Evolutionary conservation across 2,329 filamentous ascomycete genomes (phyloP).

Genomic region (Xylaria sp.): DNA sequence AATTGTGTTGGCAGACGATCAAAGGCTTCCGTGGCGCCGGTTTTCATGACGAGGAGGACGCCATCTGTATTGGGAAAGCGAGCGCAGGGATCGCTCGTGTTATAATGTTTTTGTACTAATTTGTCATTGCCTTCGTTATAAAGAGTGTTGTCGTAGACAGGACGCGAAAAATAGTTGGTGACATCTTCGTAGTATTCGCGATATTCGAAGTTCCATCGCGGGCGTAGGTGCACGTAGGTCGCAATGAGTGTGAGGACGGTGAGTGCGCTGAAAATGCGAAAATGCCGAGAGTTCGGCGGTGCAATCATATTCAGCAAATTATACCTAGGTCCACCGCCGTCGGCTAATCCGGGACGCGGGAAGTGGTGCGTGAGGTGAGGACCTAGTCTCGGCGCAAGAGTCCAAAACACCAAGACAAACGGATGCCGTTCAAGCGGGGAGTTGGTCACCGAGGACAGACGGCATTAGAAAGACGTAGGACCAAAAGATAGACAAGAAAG

Average conservation of each 20-base stretch:
- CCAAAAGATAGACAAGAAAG: slow-evolving; percentile 18
- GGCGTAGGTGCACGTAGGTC: slow-evolving; percentile 36
- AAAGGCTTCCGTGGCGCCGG: slow-evolving; percentile 61
- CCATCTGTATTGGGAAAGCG: slow-evolving; percentile 51
- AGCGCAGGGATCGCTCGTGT: slow-evolving; percentile 47
- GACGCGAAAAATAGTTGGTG: slow-evolving; percentile 35
- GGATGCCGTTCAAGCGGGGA: background rate
- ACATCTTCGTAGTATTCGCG: slow-evolving; percentile 40
- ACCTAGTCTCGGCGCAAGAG: background rate
- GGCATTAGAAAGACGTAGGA: slow-evolving; percentile 20
- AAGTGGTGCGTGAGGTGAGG: background rate
- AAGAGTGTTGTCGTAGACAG: slow-evolving; percentile 48
- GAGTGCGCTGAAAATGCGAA: slow-evolving; percentile 38
- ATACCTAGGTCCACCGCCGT: background rate
- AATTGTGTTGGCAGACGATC: slow-evolving; percentile 62
- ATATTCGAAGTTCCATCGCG: slow-evolving; percentile 40
- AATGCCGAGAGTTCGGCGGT: slow-evolving; percentile 39
- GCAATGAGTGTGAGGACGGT: slow-evolving; percentile 33
- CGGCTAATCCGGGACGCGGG: background rate
- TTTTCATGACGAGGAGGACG: slow-evolving; percentile 62
- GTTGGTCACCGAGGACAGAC: slow-evolving; percentile 7
- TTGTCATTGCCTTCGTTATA: slow-evolving; percentile 45
- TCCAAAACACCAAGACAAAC: background rate
- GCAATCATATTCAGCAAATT: slow-evolving; percentile 36
- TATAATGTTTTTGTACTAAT: slow-evolving; percentile 44